Base-by-base conservation (phyloP, 768 basidiomycete species). In the Auriscalpium orientale region DNA sequence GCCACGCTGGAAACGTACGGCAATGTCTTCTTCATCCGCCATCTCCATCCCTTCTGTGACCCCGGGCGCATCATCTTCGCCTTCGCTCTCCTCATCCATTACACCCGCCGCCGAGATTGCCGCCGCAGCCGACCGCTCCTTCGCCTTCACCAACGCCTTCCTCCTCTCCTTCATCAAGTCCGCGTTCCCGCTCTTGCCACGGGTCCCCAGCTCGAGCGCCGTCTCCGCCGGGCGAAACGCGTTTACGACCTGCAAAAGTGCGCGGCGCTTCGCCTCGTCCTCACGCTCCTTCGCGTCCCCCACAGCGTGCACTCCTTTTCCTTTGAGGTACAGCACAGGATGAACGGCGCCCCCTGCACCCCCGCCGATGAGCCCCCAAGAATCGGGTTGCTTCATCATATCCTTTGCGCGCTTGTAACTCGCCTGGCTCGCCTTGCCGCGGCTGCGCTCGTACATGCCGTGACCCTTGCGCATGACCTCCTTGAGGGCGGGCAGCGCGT, bases 321-420 rank as follows among this genome's bases (percentile, higher is more conserved):
- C 62, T 45, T 56, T 59, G 8, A 80, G 67, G 35, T 84, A 72
- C 36, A 78, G 53, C 1, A 89, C 82, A n/a, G 91, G 89, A 68
- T 95, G 91, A 15, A 83, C 71, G 38, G 78, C 79, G 1, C 50
- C 51, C 22, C 45, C 47, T 12, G 83, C 77, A 49, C 83, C 81
- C 21, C 82, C 79, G 2, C 81, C 83, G 2, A 84, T 81, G 16
- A 89, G 73, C 22, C 82, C 77, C 84, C 88, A 91, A 54, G 84
- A 82, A 1, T 79, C 74, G 40, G 80, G 79, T 16, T 68, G 67
- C 64, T 89, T 90, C 49, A 79, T 75, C 76, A 97, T 87, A 56
- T 85, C 87, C 66, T 98, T 98, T 13, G 95, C 88, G 6, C 94
- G 83, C 60, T 85, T 83, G 72, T 98, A 91, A 65, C 87, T 89